These are phyloP conservation scores for Fusarium longipes DNA, from an alignment of 2,329 filamentous ascomycete species.

Conservation along the genomic window DNA sequence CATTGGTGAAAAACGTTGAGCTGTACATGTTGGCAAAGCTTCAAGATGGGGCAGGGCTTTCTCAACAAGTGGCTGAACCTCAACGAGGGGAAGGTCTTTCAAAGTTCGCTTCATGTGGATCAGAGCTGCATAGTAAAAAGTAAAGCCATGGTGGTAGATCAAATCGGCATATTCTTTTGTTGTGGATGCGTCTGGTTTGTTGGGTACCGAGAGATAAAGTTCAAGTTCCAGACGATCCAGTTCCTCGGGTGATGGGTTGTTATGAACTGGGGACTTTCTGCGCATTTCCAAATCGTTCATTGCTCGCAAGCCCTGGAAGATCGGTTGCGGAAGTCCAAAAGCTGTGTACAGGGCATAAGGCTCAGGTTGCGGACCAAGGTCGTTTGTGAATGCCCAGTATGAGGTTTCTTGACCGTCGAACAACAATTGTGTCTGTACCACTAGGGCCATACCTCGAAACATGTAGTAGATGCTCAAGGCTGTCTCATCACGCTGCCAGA, in stretches of 20 bases:
- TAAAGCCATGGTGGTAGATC: slow-evolving; percentile 43
- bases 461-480: slow-evolving; percentile 42
- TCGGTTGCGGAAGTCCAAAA: slow-evolving; percentile 38
- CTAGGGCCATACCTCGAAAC: slow-evolving; percentile 41
- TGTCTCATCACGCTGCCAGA: slow-evolving; percentile 40
- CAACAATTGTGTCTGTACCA: slow-evolving; percentile 39
- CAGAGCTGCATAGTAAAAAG: slow-evolving; percentile 41
- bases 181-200: slow-evolving; percentile 15
- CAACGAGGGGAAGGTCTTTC: slow-evolving; percentile 34
- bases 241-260: slow-evolving; percentile 12
- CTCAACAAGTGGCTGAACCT: slow-evolving; percentile 41
- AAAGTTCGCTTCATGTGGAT: slow-evolving; percentile 45
- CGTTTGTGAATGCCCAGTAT: slow-evolving; percentile 38
- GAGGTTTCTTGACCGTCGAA: slow-evolving; percentile 31
- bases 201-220: slow-evolving; percentile 35
- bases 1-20: slow-evolving; percentile 40
- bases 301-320: slow-evolving; percentile 36
- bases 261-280: slow-evolving; percentile 6
- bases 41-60: slow-evolving; percentile 41
- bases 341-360: slow-evolving; percentile 35
- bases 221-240: slow-evolving; percentile 41
- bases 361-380: slow-evolving; percentile 37
- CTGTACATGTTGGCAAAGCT: slow-evolving; percentile 25
- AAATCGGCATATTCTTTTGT: slow-evolving; percentile 38
- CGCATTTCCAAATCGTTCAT: slow-evolving; percentile 40